Percentiles rank a stretch among this genome's conserved stretches.
Conservation (phyloP, 441 rosid species). For the Rhodomyrtus psidioides region DNA sequence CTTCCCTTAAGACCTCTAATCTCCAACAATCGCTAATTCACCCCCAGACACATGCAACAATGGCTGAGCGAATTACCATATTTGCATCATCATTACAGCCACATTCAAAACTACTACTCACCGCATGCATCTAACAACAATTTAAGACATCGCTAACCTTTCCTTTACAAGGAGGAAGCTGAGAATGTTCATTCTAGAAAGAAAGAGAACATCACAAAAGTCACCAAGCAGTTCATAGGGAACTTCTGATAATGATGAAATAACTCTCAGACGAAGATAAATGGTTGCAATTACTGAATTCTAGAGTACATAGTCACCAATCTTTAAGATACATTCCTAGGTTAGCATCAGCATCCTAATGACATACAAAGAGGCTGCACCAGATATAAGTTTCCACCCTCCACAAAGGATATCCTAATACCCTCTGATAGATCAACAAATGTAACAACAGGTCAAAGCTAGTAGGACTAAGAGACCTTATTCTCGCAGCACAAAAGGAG, state of each 20-base stretch:
- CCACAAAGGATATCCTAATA: neutral
- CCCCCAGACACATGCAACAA: neutral
- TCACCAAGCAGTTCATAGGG: neutral
- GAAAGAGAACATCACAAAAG: neutral
- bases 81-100: neutral
- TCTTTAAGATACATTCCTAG: neutral
- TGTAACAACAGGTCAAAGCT: slow-evolving; percentile 4
- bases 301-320: neutral
- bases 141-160: neutral
- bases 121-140: neutral
- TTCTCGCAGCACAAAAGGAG: slow-evolving; percentile 2
- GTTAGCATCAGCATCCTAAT: neutral
- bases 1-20: neutral
- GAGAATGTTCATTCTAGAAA: neutral
- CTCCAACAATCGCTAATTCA: neutral
- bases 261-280: neutral
- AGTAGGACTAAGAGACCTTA: neutral
- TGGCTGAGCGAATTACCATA: neutral
- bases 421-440: neutral
- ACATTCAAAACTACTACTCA: neutral
- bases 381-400: neutral
- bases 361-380: neutral
- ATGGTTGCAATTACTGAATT: neutral
- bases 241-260: neutral
- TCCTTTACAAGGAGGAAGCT: neutral